phyloP scores from a whole-genome alignment of 192 early-diverging fungal genomes.

The Spizellomyces sp. region DNA sequence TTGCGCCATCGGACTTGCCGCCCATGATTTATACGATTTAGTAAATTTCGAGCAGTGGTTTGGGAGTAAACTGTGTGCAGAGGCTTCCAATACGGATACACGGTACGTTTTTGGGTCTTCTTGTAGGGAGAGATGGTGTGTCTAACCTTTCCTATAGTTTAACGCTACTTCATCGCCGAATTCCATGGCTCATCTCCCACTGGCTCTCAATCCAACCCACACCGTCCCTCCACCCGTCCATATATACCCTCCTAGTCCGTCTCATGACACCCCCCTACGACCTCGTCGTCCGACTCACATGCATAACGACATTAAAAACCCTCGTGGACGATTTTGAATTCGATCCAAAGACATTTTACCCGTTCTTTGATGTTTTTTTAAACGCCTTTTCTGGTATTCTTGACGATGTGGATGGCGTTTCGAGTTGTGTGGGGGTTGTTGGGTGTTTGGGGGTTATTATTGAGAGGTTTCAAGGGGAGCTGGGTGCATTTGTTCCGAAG shows the following conservation, averaged over 20 bases:
- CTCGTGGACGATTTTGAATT: conserved; percentile 92
- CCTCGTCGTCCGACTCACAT: conserved; percentile 78
- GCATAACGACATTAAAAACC: conserved; percentile 62
- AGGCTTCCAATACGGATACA: conserved; percentile 55
- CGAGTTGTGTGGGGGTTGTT: conserved; percentile 74
- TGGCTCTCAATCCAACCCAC: conserved; percentile 83
- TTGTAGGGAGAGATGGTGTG: not conserved
- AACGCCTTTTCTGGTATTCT: conserved; percentile 61
- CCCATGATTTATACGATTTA: conserved; percentile 76
- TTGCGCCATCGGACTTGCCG: conserved; percentile 76
- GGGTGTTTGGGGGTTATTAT: conserved; percentile 74
- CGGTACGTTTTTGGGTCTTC: conserved; percentile 34
- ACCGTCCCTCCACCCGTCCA: conserved; percentile 57
- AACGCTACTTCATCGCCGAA: conserved; percentile 58
- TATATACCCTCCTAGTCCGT: conserved; percentile 74
- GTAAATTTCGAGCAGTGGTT: conserved; percentile 85
- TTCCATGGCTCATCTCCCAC: conserved; percentile 81
- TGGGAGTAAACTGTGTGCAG: conserved; percentile 49
- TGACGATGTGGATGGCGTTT: conserved; percentile 69
- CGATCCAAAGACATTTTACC: conserved; percentile 65
- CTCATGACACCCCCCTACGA: conserved; percentile 72
- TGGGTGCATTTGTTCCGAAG: conserved; percentile 62
- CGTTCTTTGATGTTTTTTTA: conserved; percentile 67
- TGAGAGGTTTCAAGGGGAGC: conserved; percentile 71
- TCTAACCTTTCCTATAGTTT: not conserved